A percentile compares a stretch with the other conserved stretches of the same genome.
phyloP scores from a whole-genome alignment of 1,139 yeast species.

The Geotrichum carabidarum region DNA sequence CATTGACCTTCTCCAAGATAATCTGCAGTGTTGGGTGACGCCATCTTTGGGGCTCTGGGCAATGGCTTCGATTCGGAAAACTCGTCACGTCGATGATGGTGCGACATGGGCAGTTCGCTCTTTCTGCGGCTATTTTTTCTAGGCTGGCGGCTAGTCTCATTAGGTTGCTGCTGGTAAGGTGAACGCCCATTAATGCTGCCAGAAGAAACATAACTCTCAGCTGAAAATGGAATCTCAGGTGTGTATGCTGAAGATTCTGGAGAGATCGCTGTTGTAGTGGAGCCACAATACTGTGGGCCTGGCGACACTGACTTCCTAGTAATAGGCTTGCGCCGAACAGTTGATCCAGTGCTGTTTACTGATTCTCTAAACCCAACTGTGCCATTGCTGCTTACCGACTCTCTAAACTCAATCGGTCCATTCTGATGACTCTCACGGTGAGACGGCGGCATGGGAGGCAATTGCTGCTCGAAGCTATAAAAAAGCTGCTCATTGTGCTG shows the following conservation, averaged over 20 bases:
- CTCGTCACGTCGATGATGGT: slow-evolving; percentile 5
- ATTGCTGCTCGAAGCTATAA: slow-evolving; percentile 8
- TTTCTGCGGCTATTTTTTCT: not conserved
- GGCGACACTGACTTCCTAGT: slow-evolving; percentile 5
- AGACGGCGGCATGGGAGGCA: slow-evolving; percentile 16
- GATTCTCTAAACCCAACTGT: too few species aligned
- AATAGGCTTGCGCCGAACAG: slow-evolving; percentile 25
- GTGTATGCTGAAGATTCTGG: not conserved
- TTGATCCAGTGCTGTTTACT: slow-evolving; percentile 12
- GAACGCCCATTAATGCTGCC: too few species aligned
- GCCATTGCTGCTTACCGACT: too few species aligned
- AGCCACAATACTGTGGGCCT: too few species aligned
- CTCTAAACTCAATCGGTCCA: too few species aligned
- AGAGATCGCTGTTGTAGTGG: too few species aligned
- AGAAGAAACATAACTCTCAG: slow-evolving; percentile 26
- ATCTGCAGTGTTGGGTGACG: not conserved
- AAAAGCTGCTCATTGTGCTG: slow-evolving; percentile 1
- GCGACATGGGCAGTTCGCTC: slow-evolving; percentile 8
- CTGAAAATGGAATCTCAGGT: slow-evolving; percentile 28
- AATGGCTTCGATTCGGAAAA: slow-evolving; percentile 7
- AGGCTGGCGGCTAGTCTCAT: not conserved
- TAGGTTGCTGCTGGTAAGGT: not conserved
- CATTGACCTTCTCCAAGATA: slow-evolving; percentile 30
- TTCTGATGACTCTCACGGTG: too few species aligned
- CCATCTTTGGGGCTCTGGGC: slow-evolving; percentile 10